Evolutionary conservation across 768 basidiomycete species (phyloP), one percentile per base, ranked within the genome.

Genomic region (Postia placenta): DNA sequence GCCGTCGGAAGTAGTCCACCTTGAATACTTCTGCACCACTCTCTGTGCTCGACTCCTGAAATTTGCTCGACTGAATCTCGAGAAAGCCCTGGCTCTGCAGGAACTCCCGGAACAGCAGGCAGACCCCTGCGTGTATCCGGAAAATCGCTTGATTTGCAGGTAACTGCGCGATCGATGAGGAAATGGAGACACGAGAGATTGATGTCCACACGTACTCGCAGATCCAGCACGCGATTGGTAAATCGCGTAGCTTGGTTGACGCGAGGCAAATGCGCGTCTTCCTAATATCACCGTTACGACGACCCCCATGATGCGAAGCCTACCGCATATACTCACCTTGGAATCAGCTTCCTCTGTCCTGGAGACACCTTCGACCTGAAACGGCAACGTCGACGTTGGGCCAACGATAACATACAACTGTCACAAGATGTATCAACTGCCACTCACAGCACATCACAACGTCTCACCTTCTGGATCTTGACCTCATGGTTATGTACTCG

Each of bases 11-110:
- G 68, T 99, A 99, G 60, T 80, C 79, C 26, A 99, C 96, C 74
- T 95, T 95, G 79, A 99, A 99, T 27, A 99, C 96, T 26, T 87
- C 86, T 33, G 96, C 90, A 5, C 96, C 96, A 9, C 85, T 87
- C 71, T 99, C 96, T 1, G 96, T 97, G 4, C 94, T 92, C 35
- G 93, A 86, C 30, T 90, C 93, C 64, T 96, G 93, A 5, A 99
- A 76, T 70, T 98, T 99, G 12, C 93, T 91, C 46, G 87, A 91
- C 67, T 98, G 95, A 55, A 99, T 98, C 69, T 98, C 96, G 50
- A 79, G 79, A 64, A 99, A 99, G 17, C 83, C 80, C 37, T 84
- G 71, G 22, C 62, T 62, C 51, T 79, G 74, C 48, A 99, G 75
- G 68, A 79, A 85, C 42, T 85, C 76, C 40, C 94, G 83, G 85